Percentiles rank a stretch among this genome's conserved stretches.
Evolutionary conservation across 2,329 filamentous ascomycete species (phyloP).

Genomic region (Sporothrix dimorphospora): DNA sequence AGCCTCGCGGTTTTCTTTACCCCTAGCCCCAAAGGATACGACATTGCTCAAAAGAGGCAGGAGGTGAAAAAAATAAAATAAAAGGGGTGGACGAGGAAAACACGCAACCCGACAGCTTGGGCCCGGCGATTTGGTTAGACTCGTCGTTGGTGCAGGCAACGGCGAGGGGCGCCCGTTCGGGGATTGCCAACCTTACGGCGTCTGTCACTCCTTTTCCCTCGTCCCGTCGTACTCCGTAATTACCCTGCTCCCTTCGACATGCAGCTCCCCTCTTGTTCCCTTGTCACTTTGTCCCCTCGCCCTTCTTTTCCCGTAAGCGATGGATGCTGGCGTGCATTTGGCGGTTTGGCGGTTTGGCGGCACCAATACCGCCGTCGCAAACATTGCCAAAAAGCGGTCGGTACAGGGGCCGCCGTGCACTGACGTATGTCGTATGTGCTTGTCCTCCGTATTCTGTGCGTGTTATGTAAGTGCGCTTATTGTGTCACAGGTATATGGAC

Average conservation of each 20-base stretch:
- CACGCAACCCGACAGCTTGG: conserved; percentile 6
- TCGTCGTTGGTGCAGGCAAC: neutral
- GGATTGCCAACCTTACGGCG: neutral
- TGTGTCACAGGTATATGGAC: neutral
- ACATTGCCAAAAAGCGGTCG: neutral
- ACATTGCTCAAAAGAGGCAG: neutral
- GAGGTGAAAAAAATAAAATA: neutral
- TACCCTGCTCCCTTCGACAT: neutral
- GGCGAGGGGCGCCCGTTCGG: neutral
- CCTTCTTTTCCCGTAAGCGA: conserved; percentile 5
- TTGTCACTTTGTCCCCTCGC: neutral
- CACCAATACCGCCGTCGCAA: neutral
- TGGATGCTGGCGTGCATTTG: neutral
- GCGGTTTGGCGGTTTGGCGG: neutral
- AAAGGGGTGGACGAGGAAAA: neutral
- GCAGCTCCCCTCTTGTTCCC: neutral
- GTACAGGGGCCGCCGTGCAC: neutral
- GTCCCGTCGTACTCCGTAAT: neutral
- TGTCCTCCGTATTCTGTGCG: neutral
- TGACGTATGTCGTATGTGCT: neutral
- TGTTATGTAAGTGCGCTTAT: conserved; percentile 10
- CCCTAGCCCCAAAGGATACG: neutral
- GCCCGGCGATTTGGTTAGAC: conserved; percentile 16
- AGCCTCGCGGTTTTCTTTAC: conserved; percentile 6
- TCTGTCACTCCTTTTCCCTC: neutral